Percentiles rank a stretch among this genome's conserved stretches.
These are phyloP conservation scores for Boletus eberwhitei DNA, from an alignment of 768 basidiomycete genomes.

Conservation along the genomic window DNA sequence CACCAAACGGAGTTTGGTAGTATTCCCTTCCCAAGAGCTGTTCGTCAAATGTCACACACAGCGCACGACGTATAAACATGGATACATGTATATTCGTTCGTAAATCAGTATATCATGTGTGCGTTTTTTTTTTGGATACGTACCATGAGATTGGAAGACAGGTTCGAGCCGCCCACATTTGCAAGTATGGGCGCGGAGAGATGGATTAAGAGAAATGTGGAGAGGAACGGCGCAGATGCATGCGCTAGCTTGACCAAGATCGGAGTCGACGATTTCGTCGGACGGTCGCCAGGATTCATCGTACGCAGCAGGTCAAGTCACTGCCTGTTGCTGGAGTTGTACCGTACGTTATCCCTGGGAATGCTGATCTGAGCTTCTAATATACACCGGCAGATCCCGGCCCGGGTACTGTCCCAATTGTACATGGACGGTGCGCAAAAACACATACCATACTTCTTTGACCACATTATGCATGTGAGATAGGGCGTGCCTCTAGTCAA, in stretches of 20 bases:
- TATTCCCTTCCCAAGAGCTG: slow-evolving; percentile 83
- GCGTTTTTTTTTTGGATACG: slow-evolving; percentile 15
- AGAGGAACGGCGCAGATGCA: slow-evolving; percentile 71
- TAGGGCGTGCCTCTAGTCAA: no score
- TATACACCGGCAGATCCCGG: no score
- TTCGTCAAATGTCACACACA: neutral
- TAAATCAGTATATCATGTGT: neutral
- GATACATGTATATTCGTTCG: no score
- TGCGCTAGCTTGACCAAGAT: slow-evolving; percentile 59
- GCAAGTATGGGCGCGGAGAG: slow-evolving; percentile 72
- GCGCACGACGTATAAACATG: no score
- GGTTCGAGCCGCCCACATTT: slow-evolving; percentile 61
- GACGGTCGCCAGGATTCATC: slow-evolving; percentile 3
- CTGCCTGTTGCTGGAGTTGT: no score
- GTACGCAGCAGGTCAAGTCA: neutral
- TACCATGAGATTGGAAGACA: slow-evolving; percentile 76
- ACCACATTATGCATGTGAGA: no score
- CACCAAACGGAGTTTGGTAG: slow-evolving; percentile 71
- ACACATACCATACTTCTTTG: no score
- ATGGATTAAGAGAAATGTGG: slow-evolving; percentile 73
- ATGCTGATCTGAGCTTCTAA: no score
- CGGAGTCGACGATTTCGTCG: slow-evolving; percentile 12
- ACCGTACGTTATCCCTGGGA: no score
- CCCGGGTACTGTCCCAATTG: no score
- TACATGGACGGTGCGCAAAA: no score